Conservation (phyloP, 192 early-diverging fungal genomes). For the Mortierella claussenii region DNA sequence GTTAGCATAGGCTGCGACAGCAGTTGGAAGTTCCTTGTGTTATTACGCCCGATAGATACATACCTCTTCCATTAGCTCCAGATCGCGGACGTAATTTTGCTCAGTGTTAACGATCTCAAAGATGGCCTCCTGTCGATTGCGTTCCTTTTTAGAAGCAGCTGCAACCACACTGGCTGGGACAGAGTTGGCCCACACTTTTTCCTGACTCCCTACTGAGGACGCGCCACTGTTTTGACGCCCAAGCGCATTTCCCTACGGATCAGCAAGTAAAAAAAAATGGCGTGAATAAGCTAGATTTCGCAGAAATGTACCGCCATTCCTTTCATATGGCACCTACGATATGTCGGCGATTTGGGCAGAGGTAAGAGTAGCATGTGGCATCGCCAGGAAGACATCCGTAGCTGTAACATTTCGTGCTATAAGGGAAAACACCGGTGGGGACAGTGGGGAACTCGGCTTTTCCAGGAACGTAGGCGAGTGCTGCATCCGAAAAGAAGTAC, state of each 20-base stretch:
- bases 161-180: slow-evolving; percentile 79
- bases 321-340: slow-evolving; percentile 8
- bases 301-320: too few relatives aligned
- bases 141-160: slow-evolving; percentile 75
- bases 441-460: slow-evolving; percentile 33
- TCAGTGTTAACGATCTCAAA: slow-evolving; percentile 92
- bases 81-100: slow-evolving; percentile 88
- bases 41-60: too few relatives aligned
- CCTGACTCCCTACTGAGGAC: slow-evolving; percentile 33
- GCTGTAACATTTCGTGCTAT: slow-evolving; percentile 38
- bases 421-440: slow-evolving; percentile 36
- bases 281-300: too few relatives aligned
- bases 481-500: slow-evolving; percentile 70
- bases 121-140: slow-evolving; percentile 93
- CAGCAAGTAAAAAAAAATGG: slow-evolving; percentile 4
- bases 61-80: slow-evolving; percentile 84
- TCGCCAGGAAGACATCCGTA: slow-evolving; percentile 32
- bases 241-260: slow-evolving; percentile 10
- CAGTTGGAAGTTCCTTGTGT: too few relatives aligned
- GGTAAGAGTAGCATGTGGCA: slow-evolving; percentile 33
- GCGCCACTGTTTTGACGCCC: slow-evolving; percentile 60
- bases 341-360: slow-evolving; percentile 22
- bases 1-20: too few relatives aligned
- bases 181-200: slow-evolving; percentile 74
- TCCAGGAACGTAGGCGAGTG: slow-evolving; percentile 26